phyloP scores from a whole-genome alignment of 495 filamentous ascomycete genomes.

The Xylaria flabelliformis region DNA sequence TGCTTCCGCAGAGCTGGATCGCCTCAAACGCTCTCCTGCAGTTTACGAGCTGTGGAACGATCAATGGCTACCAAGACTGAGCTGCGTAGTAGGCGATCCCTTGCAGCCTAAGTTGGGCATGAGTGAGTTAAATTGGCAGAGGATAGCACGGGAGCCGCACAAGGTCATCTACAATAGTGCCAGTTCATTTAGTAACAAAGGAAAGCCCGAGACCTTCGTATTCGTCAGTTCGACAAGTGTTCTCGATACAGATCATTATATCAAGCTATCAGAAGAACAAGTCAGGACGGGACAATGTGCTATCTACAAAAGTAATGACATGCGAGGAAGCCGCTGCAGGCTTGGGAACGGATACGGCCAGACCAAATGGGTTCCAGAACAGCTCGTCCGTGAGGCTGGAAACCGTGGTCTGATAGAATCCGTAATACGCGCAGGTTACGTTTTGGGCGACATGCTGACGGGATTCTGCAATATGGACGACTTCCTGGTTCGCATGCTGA shows the following conservation, averaged over 20 bases:
- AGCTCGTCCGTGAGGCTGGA: not conserved
- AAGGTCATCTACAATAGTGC: not conserved
- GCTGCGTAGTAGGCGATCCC: too few relatives aligned
- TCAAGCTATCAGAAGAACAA: slow-evolving; percentile 71
- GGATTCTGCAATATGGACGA: not conserved
- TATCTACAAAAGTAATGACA: slow-evolving; percentile 54
- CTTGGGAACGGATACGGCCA: slow-evolving; percentile 86
- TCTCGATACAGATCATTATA: slow-evolving; percentile 82
- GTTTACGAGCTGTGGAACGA: too few relatives aligned
- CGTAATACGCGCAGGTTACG: not conserved
- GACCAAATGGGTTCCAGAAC: slow-evolving; percentile 64
- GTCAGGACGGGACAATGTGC: slow-evolving; percentile 52
- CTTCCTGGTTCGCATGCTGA: not conserved
- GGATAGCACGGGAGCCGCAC: too few relatives aligned
- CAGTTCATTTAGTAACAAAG: slow-evolving; percentile 55
- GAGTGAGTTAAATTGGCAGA: too few relatives aligned
- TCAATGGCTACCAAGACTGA: too few relatives aligned
- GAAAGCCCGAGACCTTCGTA: slow-evolving; percentile 78
- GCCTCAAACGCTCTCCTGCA: too few relatives aligned
- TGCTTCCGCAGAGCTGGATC: too few relatives aligned
- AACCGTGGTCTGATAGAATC: not conserved
- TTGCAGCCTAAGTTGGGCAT: too few relatives aligned
- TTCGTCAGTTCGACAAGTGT: slow-evolving; percentile 90
- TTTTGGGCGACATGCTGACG: not conserved
- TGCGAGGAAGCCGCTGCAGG: slow-evolving; percentile 54